These are phyloP conservation scores for Taiozyma onychis DNA, from an alignment of 1,139 yeast species.

Conservation along the genomic window DNA sequence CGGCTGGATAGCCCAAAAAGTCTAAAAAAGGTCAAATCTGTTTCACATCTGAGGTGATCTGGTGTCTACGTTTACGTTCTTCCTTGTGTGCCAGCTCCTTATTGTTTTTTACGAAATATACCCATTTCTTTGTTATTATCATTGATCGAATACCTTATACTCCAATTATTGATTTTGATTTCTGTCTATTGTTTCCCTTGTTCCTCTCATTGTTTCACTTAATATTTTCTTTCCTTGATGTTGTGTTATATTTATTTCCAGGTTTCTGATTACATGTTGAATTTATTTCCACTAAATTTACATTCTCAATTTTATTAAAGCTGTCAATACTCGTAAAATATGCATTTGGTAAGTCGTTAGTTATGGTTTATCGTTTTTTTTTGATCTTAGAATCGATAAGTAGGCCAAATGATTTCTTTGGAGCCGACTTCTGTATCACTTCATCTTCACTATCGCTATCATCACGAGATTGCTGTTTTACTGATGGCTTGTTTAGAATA, in stretches of 20 bases:
- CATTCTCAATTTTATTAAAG: not conserved
- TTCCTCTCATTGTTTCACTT: not conserved
- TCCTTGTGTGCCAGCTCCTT: not conserved
- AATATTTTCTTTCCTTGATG: not conserved
- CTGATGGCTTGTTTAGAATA: not conserved
- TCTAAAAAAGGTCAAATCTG: constrained; percentile 3
- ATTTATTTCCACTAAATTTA: not conserved
- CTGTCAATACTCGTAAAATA: too few relatives aligned
- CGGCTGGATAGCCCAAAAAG: not conserved
- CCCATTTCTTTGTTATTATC: not conserved
- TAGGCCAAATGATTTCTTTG: constrained; percentile 18
- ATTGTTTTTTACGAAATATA: not conserved
- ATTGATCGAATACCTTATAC: not conserved
- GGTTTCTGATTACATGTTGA: not conserved
- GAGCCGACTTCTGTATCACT: constrained; percentile 11
- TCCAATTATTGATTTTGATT: not conserved
- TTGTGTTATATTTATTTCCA: not conserved
- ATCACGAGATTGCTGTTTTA: not conserved
- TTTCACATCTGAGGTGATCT: constrained; percentile 2
- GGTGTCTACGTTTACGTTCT: not conserved
- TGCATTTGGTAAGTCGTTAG: not conserved
- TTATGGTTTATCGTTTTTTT: constrained; percentile 2
- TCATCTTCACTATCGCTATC: constrained; percentile 21
- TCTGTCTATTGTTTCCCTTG: not conserved
- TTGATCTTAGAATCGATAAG: constrained; percentile 20